Evolutionary conservation across 768 basidiomycete genomes (phyloP).

Genomic region (Naganishia onofrii): DNA sequence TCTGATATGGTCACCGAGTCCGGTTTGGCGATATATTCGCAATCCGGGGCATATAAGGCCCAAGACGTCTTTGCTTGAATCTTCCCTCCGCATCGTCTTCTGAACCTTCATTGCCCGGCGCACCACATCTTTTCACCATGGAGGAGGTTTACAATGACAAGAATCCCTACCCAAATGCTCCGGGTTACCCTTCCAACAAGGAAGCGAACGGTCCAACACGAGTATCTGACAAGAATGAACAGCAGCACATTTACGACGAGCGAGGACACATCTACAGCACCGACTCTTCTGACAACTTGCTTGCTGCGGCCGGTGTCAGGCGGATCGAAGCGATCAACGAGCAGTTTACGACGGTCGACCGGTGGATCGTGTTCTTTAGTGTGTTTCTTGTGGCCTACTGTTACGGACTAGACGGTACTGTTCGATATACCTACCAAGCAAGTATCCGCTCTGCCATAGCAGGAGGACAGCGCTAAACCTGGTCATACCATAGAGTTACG

Average conservation of each 20-base stretch:
- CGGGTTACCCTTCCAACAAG: background rate
- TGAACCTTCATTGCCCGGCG: background rate
- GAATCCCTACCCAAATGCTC: constrained; percentile 6
- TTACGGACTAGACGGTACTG: constrained; percentile 34
- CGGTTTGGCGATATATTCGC: no score
- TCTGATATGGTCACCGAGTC: constrained; percentile 1
- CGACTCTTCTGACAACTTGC: constrained; percentile 5
- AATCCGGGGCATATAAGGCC: background rate
- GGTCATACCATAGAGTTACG: constrained; percentile 9
- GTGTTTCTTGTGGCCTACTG: constrained; percentile 47
- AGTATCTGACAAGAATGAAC: background rate
- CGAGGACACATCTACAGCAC: constrained; percentile 7
- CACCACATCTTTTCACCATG: background rate
- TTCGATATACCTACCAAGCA: constrained; percentile 38
- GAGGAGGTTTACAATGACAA: background rate
- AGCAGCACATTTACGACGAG: background rate
- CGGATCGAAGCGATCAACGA: background rate
- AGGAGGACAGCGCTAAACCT: background rate
- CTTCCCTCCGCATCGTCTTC: background rate
- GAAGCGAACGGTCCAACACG: background rate
- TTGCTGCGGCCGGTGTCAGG: constrained; percentile 1
- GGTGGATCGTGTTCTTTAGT: constrained; percentile 38
- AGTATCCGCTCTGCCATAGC: background rate
- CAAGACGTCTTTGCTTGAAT: background rate
- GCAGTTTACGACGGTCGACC: background rate